Evolutionary conservation across 1,284 basidiomycete species (phyloP).

Genomic region (Rhodotorula sp.): DNA sequence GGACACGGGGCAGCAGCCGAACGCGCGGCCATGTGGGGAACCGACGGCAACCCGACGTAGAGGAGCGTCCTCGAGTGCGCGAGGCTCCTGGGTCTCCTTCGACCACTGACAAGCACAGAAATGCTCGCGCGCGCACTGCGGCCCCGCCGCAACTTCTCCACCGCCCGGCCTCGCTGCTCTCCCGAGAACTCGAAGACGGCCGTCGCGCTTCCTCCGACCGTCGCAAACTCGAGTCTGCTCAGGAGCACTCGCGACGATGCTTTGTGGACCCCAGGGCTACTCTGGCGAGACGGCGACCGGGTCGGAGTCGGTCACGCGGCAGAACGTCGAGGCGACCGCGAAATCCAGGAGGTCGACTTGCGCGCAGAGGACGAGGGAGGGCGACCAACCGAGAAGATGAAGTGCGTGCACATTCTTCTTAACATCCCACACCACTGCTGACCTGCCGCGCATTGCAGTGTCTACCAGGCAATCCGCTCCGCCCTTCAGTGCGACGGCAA

Average conservation of each 20-base stretch:
- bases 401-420: conserved; percentile 12
- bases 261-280: conserved; percentile 30
- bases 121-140: not conserved
- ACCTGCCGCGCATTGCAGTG: not conserved
- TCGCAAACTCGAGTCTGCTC: conserved; percentile 33
- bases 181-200: conserved; percentile 21
- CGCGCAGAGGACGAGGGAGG: conserved; percentile 27
- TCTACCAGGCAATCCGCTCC: conserved; percentile 39
- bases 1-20: too few relatives aligned
- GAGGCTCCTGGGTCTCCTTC: not conserved
- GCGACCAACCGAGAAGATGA: conserved; percentile 37
- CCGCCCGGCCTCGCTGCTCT: conserved; percentile 3
- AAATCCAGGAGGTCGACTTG: conserved; percentile 24
- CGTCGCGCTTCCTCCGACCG: conserved; percentile 24
- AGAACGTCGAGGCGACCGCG: not conserved
- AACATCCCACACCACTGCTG: not conserved
- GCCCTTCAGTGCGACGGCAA: conserved; percentile 27
- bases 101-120: not conserved
- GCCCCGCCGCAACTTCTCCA: not conserved
- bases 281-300: conserved; percentile 32
- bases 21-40: too few relatives aligned
- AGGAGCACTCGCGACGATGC: conserved; percentile 21
- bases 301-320: conserved; percentile 19
- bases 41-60: too few relatives aligned
- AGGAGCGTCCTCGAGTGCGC: too few relatives aligned